These are phyloP conservation scores for Clitopilus hobsonii DNA, from an alignment of 768 basidiomycete species.

Conservation along the genomic window DNA sequence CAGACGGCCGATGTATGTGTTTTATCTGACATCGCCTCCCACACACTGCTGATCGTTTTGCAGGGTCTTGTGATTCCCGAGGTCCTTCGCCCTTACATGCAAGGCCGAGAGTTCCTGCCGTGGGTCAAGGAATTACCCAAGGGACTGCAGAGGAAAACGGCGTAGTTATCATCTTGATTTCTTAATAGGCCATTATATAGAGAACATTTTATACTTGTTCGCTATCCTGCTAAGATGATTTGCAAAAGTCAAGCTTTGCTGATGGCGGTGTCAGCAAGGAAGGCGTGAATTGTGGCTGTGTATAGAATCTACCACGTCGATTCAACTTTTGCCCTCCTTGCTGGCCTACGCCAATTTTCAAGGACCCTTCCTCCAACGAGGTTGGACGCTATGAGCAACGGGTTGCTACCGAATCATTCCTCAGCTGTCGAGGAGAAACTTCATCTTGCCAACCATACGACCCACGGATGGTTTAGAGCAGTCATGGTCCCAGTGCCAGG, in stretches of 20 bases:
- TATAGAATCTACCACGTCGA: conserved; percentile 15
- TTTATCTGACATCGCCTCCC: conserved; percentile 2
- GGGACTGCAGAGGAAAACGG: conserved; percentile 68
- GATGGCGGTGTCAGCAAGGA: neutral
- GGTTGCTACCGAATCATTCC: conserved; percentile 37
- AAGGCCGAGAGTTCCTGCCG: conserved; percentile 85
- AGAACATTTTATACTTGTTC: neutral
- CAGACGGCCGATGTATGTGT: conserved; percentile 85
- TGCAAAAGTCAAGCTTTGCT: neutral
- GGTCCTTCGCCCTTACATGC: conserved; percentile 91
- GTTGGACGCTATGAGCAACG: conserved; percentile 21
- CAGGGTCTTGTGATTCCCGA: conserved; percentile 91
- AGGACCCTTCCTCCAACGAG: conserved; percentile 6
- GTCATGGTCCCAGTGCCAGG: conserved; percentile 57
- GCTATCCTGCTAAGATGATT: neutral
- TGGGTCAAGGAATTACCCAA: conserved; percentile 82
- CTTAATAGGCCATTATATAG: neutral
- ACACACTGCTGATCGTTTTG: conserved; percentile 6
- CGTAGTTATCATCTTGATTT: conserved; percentile 19
- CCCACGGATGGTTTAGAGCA: conserved; percentile 45
- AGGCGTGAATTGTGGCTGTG: conserved; percentile 17
- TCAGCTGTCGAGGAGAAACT: conserved; percentile 40
- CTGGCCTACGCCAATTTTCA: conserved; percentile 7
- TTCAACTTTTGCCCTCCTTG: conserved; percentile 6
- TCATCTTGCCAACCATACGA: conserved; percentile 21